Evolutionary conservation across 2,329 filamentous ascomycete species (phyloP).

Genomic region (Aspergillus pseudonomiae): DNA sequence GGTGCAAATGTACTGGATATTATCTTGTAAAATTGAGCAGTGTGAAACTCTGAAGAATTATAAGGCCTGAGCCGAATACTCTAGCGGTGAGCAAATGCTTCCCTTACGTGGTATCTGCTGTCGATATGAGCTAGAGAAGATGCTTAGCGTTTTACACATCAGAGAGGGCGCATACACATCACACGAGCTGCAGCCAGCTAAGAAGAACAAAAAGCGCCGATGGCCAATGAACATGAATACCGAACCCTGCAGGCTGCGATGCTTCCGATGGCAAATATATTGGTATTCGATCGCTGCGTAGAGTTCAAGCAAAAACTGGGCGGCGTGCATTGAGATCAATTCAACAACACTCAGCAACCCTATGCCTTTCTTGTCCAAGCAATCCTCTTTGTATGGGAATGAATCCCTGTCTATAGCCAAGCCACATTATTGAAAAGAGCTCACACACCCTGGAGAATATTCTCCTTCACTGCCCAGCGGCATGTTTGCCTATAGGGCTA

Average conservation of each 20-base stretch:
- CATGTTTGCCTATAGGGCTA: background rate
- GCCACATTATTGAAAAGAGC: background rate
- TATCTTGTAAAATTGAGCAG: background rate
- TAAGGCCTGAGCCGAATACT: background rate
- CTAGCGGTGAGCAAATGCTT: background rate
- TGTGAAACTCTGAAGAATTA: background rate
- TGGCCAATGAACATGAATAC: background rate
- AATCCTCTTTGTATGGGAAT: background rate
- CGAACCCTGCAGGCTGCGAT: background rate
- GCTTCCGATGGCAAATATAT: too few relatives aligned
- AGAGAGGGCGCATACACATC: too few relatives aligned
- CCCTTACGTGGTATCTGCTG: too few relatives aligned
- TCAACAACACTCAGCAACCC: too few relatives aligned
- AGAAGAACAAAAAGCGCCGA: background rate
- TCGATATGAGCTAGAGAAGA: too few relatives aligned
- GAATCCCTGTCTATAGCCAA: background rate
- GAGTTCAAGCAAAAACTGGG: too few relatives aligned
- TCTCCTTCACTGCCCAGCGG: background rate
- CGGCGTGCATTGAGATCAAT: too few relatives aligned
- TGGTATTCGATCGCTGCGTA: too few relatives aligned
- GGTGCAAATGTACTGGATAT: background rate
- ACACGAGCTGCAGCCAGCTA: too few relatives aligned
- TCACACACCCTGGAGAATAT: background rate
- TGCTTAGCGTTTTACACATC: too few relatives aligned
- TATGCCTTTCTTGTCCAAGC: background rate